Conservation (phyloP, 1,284 basidiomycete genomes). For the Hortiboletus rubellus region DNA sequence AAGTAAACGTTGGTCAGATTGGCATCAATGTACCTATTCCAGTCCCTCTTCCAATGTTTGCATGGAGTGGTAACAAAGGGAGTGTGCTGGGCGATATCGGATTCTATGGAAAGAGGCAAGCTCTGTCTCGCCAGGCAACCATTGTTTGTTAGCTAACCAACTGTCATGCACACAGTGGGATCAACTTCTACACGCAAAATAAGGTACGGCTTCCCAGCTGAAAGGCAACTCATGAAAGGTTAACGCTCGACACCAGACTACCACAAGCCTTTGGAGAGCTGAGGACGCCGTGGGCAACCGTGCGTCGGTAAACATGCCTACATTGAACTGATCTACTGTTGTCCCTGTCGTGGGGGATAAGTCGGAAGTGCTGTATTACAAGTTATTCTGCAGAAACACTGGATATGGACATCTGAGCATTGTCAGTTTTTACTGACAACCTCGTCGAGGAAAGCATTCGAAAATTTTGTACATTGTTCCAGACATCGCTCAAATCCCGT, state of each 20-base stretch:
- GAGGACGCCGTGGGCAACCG: slow-evolving; percentile 78
- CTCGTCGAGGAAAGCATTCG: slow-evolving; percentile 73
- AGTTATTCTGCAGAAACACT: slow-evolving; percentile 1
- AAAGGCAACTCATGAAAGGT: background rate
- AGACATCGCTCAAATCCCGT: slow-evolving; percentile 58
- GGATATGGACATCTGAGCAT: background rate
- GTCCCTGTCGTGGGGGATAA: background rate
- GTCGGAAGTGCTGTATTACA: slow-evolving; percentile 10
- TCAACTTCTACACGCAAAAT: slow-evolving; percentile 91
- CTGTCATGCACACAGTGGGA: slow-evolving; percentile 49
- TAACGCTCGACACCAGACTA: slow-evolving; percentile 52
- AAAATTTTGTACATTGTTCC: slow-evolving; percentile 62
- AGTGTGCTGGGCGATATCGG: slow-evolving; percentile 87
- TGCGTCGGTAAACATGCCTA: slow-evolving; percentile 84
- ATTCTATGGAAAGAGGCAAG: slow-evolving; percentile 84
- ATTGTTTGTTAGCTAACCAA: slow-evolving; percentile 1
- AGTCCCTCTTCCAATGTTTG: slow-evolving; percentile 89
- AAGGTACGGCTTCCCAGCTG: slow-evolving; percentile 49
- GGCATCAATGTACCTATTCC: slow-evolving; percentile 95
- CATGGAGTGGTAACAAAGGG: slow-evolving; percentile 91
- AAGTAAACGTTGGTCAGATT: slow-evolving; percentile 87
- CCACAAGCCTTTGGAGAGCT: slow-evolving; percentile 78
- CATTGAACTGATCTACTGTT: slow-evolving; percentile 35
- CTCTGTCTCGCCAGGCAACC: background rate
- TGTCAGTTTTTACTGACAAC: slow-evolving; percentile 41